Base-by-base conservation (phyloP, 1,284 basidiomycete species). In the Malassezia sp. region DNA sequence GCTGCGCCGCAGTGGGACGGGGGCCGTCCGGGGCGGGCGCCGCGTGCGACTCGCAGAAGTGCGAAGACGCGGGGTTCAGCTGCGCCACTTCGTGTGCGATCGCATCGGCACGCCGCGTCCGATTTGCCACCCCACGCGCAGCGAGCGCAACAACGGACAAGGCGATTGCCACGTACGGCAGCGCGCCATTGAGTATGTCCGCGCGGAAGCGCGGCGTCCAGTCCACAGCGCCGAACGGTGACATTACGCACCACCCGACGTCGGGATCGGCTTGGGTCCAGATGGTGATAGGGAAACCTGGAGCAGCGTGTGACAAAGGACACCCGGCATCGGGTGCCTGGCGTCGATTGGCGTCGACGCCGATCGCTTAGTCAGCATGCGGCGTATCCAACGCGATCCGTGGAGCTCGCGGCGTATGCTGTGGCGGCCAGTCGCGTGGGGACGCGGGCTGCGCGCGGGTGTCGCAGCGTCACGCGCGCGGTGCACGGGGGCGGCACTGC, bases 181-280 rank as follows among this genome's bases (percentile, higher is more conserved):
- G 7, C 11, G 20, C 27, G 14, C 14, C 21, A 23, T 49, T 49
- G 4, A 49, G 18, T 5, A 49, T 26, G n/a, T 17, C 26, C 2
- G 27, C n/a, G 11, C 47, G 47, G 22, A 49, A 49, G 29, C 40
- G 43, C 5, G 47, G 35, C 7, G 26, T 49, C 47, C 47, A 49
- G 30, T 49, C 47, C 5, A 32, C 7, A 9, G 28, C 15, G 7
- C 41, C 47, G 9, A 49, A 43, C 15, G 47, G 47, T 11, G 18
- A 10, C 7, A 11, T 20, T n/a, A n/a, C n/a, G n/a, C n/a, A n/a
- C n/a, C n/a, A n/a, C n/a, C n/a, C n/a, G n/a, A n/a, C n/a, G n/a
- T 10, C 6, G 31, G 6, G 31, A 33, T 33, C n/a, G n/a, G n/a
- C n/a, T n/a, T n/a, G n/a, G n/a, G n/a, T n/a, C n/a, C n/a, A n/a